Percentiles rank a stretch among this genome's conserved stretches.
phyloP scores from a whole-genome alignment of 331 rosid species.

The Telfairia occidentalis region DNA sequence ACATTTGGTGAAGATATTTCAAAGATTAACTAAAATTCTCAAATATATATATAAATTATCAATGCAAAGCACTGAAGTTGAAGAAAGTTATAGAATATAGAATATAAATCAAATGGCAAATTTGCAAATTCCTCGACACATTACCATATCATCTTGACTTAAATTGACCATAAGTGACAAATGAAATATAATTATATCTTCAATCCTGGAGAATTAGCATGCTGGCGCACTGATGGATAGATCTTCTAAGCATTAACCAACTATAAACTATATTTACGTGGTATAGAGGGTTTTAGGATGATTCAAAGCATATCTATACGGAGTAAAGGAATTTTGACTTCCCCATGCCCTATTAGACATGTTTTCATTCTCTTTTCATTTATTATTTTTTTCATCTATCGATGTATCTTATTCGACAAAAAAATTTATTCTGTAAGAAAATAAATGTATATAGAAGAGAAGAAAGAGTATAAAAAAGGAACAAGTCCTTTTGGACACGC shows the following conservation, averaged over 20 bases:
- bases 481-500: no score
- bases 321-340: no score
- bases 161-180: background rate
- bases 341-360: no score
- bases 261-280: background rate
- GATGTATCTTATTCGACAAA: no score
- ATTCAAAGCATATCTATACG: background rate
- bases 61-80: background rate
- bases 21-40: background rate
- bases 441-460: no score
- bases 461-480: no score
- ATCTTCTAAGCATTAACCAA: background rate
- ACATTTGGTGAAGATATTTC: constrained; percentile 24
- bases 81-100: background rate
- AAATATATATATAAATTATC: background rate
- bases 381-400: no score
- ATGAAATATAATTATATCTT: background rate
- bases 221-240: background rate
- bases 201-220: background rate
- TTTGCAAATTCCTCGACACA: background rate
- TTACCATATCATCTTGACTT: background rate
- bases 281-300: background rate
- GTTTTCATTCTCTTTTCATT: no score
- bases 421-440: no score
- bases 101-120: background rate